A percentile compares a stretch with the other conserved stretches of the same genome.
These are phyloP conservation scores for Saksenaea vasiformis DNA, from an alignment of 371 early-diverging fungal species.

Conservation along the genomic window DNA sequence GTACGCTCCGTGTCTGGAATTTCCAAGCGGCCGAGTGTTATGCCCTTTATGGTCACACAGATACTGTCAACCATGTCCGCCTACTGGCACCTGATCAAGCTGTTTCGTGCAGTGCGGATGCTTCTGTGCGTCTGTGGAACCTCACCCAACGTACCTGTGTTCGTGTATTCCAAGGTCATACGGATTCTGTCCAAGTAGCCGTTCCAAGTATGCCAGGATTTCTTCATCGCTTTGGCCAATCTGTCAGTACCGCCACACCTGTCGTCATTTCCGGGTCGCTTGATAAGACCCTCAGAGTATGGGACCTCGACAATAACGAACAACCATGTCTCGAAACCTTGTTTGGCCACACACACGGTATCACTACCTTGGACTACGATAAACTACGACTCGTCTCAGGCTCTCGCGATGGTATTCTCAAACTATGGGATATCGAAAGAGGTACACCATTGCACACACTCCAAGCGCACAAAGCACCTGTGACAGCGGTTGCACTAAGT, in stretches of 20 bases:
- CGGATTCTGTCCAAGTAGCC: constrained; percentile 71
- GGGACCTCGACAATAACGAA: constrained; percentile 58
- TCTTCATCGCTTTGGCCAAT: constrained; percentile 25
- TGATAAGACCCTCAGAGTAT: constrained; percentile 84
- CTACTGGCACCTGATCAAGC: constrained; percentile 58
- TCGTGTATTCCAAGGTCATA: constrained; percentile 69
- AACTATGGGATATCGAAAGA: constrained; percentile 89
- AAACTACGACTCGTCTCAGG: constrained; percentile 87
- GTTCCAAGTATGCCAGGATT: background rate
- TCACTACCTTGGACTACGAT: constrained; percentile 84
- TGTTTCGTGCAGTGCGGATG: constrained; percentile 76
- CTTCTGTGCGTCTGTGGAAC: constrained; percentile 81
- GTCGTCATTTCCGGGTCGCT: constrained; percentile 76
- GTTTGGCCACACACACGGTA: constrained; percentile 85
- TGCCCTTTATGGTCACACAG: constrained; percentile 76
- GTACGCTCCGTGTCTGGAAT: constrained; percentile 91
- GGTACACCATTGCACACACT: constrained; percentile 75
- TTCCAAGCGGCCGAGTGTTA: constrained; percentile 79
- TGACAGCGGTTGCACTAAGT: constrained; percentile 69
- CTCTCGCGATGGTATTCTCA: constrained; percentile 80
- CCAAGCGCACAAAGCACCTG: constrained; percentile 54
- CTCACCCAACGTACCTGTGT: constrained; percentile 64
- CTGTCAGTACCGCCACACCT: constrained; percentile 18
- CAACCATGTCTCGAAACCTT: constrained; percentile 69
- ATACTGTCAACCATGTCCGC: constrained; percentile 79